Percentiles rank a stretch among this genome's conserved stretches.
Evolutionary conservation across 192 early-diverging fungal species (phyloP).

Genomic region (Coemansia sp.): DNA sequence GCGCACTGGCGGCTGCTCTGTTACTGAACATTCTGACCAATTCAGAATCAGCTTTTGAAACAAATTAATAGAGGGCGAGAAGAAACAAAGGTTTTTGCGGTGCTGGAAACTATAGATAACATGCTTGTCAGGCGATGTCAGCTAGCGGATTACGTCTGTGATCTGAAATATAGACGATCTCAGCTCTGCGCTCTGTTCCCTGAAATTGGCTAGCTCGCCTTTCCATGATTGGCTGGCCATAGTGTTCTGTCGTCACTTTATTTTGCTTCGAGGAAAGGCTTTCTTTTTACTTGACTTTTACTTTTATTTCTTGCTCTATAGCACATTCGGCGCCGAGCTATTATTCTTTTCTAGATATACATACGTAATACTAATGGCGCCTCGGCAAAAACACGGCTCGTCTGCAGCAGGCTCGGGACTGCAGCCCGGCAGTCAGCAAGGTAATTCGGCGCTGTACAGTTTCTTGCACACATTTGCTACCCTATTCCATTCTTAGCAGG

Average conservation of each 20-base stretch:
- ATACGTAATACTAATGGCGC: slow-evolving; percentile 6
- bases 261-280: background rate
- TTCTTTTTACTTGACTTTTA: background rate
- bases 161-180: too few species aligned
- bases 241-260: background rate
- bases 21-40: background rate
- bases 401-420: background rate
- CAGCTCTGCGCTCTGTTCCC: too few species aligned
- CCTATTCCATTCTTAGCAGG: too few species aligned
- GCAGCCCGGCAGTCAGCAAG: slow-evolving; percentile 1
- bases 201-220: too few species aligned
- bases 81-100: too few species aligned
- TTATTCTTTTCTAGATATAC: background rate
- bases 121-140: too few species aligned
- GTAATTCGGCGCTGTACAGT: background rate
- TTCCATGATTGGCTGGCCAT: background rate
- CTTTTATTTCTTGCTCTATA: background rate
- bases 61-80: too few species aligned
- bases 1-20: background rate
- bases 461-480: background rate
- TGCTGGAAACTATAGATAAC: too few species aligned
- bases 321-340: background rate
- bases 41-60: too few species aligned
- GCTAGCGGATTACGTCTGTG: too few species aligned
- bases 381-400: slow-evolving; percentile 5